Evolutionary conservation across 78 protist genomes (phyloP), one percentile per base, ranked within the genome.

Genomic region (Dictyostelium intermedium): DNA sequence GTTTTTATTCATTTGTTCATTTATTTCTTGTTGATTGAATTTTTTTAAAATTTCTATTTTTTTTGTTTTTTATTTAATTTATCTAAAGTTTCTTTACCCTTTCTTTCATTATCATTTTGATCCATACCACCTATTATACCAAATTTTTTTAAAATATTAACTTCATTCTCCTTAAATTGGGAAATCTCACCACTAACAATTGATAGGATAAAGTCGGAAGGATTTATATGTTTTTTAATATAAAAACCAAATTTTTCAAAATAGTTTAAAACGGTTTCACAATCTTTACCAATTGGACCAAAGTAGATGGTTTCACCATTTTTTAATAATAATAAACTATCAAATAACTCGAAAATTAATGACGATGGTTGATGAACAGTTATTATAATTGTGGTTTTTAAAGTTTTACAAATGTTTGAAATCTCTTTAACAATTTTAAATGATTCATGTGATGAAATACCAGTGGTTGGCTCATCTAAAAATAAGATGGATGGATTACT

Each of bases 311-410:
- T 13, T 10, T 87, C 39, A 4, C 99, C 99, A 7, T 70, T 66
- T 13, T 91, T 23, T 7, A 98, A 87, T n/a, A 98, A 86, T 45
- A 96, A 47, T 69, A 98, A 47, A 16, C 34, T 14, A 43, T 95
- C 97, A 39, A 96, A 91, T 47, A 82, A 20, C 35, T 83, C 50
- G 34, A 93, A 92, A 30, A 97, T 47, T 7, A 8, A 35, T 18
- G 85, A 45, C 3, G 93, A 45, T 16, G 99, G 99, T 92, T 98
- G 98, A 83, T 98, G 98, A 39, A 98, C 96, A 63, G 98, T 61
- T 16, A 66, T 25, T 0, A 92, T 70, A 23, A 92, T 84, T 8
- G 85, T 43, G 11, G 83, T 69, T 20, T 74, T 74, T 2, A 53
- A 53, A 25, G 32, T 27, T 27, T 91, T 66, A 8, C 85, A 23